Percentiles rank a stretch among this genome's conserved stretches.
Conservation (phyloP, 1,284 basidiomycete species). For the Leccinum pachyderme region DNA sequence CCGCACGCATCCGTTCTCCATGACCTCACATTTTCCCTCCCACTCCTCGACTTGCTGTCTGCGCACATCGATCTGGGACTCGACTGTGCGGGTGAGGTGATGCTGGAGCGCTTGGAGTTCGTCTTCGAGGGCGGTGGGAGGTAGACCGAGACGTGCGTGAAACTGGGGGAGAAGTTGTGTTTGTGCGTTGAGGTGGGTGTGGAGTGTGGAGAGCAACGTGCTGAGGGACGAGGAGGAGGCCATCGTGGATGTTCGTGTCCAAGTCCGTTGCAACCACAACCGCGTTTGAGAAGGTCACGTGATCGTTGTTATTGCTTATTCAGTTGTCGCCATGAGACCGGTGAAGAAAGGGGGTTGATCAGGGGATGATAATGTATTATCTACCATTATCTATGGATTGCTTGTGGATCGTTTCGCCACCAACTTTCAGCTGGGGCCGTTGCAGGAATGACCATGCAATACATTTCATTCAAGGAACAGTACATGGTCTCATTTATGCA, state of each 20-base stretch:
- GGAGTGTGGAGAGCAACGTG: slow-evolving; percentile 70
- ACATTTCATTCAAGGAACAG: no score
- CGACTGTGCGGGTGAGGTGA: slow-evolving; percentile 67
- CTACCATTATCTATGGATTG: no score
- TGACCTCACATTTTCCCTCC: slow-evolving; percentile 58
- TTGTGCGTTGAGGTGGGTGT: slow-evolving; percentile 72
- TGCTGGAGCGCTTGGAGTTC: slow-evolving; percentile 65
- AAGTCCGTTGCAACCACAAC: slow-evolving; percentile 20
- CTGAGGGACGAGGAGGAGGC: slow-evolving; percentile 41
- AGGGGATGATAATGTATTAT: no score
- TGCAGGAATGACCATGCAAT: no score
- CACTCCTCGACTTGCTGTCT: slow-evolving; percentile 69
- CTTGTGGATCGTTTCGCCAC: no score
- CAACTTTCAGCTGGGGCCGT: no score
- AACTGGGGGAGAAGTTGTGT: slow-evolving; percentile 73
- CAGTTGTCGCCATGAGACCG: no score
- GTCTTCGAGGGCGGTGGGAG: slow-evolving; percentile 69
- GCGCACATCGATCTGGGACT: slow-evolving; percentile 62
- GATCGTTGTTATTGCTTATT: slow-evolving; percentile 17
- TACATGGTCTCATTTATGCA: no score
- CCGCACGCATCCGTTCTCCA: slow-evolving; percentile 62
- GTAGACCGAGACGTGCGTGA: slow-evolving; percentile 70
- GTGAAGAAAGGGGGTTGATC: no score
- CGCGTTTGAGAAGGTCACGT: slow-evolving; percentile 24
- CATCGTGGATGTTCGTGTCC: slow-evolving; percentile 19